These are phyloP conservation scores for Phytophthora tubulina DNA, from an alignment of 352 stramenopile genomes.

Conservation along the genomic window DNA sequence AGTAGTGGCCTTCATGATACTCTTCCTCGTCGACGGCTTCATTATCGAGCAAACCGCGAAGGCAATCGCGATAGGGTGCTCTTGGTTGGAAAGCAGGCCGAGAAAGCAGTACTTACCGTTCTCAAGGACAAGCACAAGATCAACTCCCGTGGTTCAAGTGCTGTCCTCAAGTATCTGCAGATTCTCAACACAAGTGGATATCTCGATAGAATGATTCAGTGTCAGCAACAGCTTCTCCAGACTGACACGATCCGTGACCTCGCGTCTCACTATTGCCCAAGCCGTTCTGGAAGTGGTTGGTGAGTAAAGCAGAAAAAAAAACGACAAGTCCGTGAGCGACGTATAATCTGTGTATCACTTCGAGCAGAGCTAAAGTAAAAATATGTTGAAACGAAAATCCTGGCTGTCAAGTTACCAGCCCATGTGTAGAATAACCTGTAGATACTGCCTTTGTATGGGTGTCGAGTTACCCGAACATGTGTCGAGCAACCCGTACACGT, in stretches of 20 bases:
- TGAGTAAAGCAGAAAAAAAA: neutral
- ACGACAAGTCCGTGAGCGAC: neutral
- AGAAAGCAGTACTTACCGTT: neutral
- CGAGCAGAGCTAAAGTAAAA: neutral
- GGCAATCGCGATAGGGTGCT: no score
- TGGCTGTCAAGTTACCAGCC: no score
- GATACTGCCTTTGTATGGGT: no score
- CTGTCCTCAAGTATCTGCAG: neutral
- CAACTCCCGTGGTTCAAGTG: neutral
- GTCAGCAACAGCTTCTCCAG: neutral
- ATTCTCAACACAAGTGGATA: neutral
- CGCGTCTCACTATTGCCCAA: neutral
- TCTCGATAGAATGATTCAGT: neutral
- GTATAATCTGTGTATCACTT: neutral
- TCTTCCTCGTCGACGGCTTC: constrained; percentile 13
- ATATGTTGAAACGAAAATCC: no score
- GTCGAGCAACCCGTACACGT: neutral
- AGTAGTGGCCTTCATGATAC: constrained; percentile 33
- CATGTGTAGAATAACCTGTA: no score
- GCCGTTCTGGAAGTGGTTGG: neutral
- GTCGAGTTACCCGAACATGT: neutral
- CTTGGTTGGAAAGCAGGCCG: no score
- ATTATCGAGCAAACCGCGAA: constrained; percentile 3
- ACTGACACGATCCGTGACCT: neutral
- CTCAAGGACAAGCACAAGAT: neutral